Evolutionary conservation across 2,329 filamentous ascomycete species (phyloP).

Genomic region (Pestalotiopsis sp.): DNA sequence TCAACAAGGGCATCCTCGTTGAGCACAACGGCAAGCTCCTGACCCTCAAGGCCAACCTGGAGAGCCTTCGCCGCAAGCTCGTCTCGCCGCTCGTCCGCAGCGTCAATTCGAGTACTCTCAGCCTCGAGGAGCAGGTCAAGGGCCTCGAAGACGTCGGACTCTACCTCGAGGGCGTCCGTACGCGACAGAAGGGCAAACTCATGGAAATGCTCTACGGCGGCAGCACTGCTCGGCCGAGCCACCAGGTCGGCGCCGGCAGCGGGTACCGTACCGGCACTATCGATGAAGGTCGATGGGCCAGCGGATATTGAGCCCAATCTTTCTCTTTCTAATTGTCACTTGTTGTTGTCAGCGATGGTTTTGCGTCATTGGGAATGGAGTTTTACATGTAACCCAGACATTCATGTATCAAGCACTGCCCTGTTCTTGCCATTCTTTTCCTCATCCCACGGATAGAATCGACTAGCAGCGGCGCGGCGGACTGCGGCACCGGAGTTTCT

Average conservation of each 20-base stretch:
- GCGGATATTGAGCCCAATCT: neutral
- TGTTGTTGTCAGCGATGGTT: neutral
- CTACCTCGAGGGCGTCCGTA: conserved; percentile 75
- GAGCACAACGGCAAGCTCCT: conserved; percentile 85
- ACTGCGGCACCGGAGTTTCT: neutral
- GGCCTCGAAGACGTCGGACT: conserved; percentile 80
- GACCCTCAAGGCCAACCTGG: conserved; percentile 83
- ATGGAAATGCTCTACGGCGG: conserved; percentile 76
- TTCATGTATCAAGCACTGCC: neutral
- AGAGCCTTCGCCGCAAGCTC: conserved; percentile 80
- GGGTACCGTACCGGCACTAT: conserved; percentile 31
- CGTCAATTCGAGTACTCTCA: conserved; percentile 68
- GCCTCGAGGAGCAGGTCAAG: conserved; percentile 82
- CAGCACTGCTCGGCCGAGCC: conserved; percentile 21
- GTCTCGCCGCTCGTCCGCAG: conserved; percentile 81
- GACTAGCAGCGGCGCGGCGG: neutral
- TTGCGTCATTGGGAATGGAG: neutral
- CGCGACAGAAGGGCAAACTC: conserved; percentile 80
- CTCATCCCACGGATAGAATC: neutral
- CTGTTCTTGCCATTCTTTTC: neutral
- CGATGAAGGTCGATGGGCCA: conserved; percentile 23
- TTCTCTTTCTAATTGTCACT: neutral
- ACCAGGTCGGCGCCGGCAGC: conserved; percentile 21
- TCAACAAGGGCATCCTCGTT: conserved; percentile 84
- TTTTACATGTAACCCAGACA: neutral